Conservation (phyloP, 345 rosid genomes). For the Clarkia xantiana region DNA sequence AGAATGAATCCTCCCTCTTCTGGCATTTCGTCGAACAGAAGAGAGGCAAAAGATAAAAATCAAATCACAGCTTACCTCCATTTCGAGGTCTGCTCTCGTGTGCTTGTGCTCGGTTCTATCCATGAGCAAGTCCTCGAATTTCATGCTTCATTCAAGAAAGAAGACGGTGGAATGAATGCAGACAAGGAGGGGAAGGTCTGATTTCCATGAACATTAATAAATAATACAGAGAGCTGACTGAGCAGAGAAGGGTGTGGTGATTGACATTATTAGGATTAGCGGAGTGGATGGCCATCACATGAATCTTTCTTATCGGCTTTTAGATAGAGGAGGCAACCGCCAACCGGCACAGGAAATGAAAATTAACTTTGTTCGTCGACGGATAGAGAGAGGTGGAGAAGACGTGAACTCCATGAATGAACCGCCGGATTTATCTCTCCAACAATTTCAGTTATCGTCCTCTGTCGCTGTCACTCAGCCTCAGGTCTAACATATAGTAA, state of each 20-base stretch:
- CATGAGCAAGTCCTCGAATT: constrained; percentile 65
- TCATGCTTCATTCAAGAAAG: constrained; percentile 20
- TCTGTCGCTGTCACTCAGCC: background rate
- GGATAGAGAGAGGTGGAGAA: background rate
- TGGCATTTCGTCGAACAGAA: too few species aligned
- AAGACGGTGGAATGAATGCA: constrained; percentile 5
- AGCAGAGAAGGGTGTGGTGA: constrained; percentile 14
- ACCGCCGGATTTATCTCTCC: too few species aligned
- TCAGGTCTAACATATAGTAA: too few species aligned
- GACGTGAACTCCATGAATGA: constrained; percentile 58
- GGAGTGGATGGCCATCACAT: constrained; percentile 28
- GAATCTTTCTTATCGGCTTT: constrained; percentile 8
- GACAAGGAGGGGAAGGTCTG: background rate
- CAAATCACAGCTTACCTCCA: constrained; percentile 25
- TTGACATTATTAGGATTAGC: constrained; percentile 12
- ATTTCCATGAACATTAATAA: too few species aligned
- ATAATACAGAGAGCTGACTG: constrained; percentile 1
- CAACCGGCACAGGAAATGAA: too few species aligned
- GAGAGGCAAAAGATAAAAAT: too few species aligned
- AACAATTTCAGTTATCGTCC: too few species aligned
- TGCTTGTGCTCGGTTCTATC: constrained; percentile 26
- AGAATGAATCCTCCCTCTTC: too few species aligned
- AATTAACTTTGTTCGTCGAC: too few species aligned
- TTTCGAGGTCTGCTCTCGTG: constrained; percentile 30
- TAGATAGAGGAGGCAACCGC: background rate